Percentiles rank a stretch among this genome's conserved stretches.
These are phyloP conservation scores for Aureobasidium zeae DNA, from an alignment of 2,329 filamentous ascomycete genomes.

Conservation along the genomic window DNA sequence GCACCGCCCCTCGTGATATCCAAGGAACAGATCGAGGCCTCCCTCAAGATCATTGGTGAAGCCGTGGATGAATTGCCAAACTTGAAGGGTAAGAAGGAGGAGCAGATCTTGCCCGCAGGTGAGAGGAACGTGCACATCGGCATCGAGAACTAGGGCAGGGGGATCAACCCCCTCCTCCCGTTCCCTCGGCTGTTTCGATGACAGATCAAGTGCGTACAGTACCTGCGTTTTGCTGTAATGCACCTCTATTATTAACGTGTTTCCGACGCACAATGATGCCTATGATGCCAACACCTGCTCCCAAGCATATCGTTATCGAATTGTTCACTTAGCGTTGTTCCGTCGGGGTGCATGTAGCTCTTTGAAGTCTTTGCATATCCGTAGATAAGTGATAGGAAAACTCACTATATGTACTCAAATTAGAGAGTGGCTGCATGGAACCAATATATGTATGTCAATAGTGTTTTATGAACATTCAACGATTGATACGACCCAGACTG, in stretches of 20 bases:
- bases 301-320: slow-evolving; percentile 13
- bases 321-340: too few relatives aligned
- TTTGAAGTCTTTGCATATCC: too few relatives aligned
- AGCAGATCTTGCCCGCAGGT: slow-evolving; percentile 46
- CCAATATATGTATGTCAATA: too few relatives aligned
- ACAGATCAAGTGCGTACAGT: background rate
- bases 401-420: too few relatives aligned
- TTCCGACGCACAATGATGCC: slow-evolving; percentile 13
- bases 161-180: too few relatives aligned
- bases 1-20: slow-evolving; percentile 94
- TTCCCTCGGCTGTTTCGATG: background rate
- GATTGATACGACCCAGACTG: too few relatives aligned
- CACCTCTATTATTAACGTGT: slow-evolving; percentile 8
- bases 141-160: slow-evolving; percentile 44
- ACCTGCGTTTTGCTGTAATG: too few relatives aligned
- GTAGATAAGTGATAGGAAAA: too few relatives aligned
- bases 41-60: slow-evolving; percentile 70
- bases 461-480: too few relatives aligned
- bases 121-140: slow-evolving; percentile 55
- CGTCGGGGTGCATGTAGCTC: too few relatives aligned
- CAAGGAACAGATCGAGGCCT: slow-evolving; percentile 71
- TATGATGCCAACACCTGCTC: background rate
- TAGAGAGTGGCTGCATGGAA: too few relatives aligned
- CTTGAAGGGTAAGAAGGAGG: slow-evolving; percentile 48
- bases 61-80: slow-evolving; percentile 72